Evolutionary conservation across 495 filamentous ascomycete species (phyloP).

Genomic region (Alectoria sarmentosa): DNA sequence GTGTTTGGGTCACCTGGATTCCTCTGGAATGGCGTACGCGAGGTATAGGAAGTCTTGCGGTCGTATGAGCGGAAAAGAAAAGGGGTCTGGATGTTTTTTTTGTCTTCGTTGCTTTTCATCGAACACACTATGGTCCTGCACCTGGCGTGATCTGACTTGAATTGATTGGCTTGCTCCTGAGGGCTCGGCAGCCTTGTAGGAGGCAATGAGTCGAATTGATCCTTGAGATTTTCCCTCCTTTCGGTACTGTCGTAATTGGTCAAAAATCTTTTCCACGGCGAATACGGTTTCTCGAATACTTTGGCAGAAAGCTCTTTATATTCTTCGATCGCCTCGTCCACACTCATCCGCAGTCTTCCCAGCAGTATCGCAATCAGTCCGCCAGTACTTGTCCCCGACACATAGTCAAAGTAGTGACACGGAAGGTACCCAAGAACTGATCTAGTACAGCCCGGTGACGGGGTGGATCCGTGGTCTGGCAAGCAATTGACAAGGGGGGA

Average conservation of each 20-base stretch:
- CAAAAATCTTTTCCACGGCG: background rate
- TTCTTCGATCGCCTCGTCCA: slow-evolving; percentile 37
- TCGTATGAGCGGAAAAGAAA: slow-evolving; percentile 11
- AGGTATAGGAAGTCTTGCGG: background rate
- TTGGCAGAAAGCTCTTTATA: slow-evolving; percentile 36
- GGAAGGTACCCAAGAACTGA: slow-evolving; percentile 6
- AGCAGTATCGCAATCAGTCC: slow-evolving; percentile 25
- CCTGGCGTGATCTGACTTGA: slow-evolving; percentile 6
- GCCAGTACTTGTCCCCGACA: slow-evolving; percentile 17
- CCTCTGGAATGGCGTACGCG: background rate
- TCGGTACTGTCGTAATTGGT: background rate
- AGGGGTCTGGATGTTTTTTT: background rate
- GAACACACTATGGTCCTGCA: slow-evolving; percentile 12
- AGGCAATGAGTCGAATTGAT: background rate
- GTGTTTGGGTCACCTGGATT: background rate
- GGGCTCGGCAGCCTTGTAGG: background rate
- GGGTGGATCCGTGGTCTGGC: background rate
- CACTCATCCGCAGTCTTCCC: slow-evolving; percentile 23
- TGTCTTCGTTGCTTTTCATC: background rate
- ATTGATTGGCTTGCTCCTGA: background rate
- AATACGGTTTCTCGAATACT: slow-evolving; percentile 7
- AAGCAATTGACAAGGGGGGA: slow-evolving; percentile 5
- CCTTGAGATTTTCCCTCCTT: background rate
- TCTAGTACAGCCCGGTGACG: background rate
- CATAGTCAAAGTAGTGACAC: slow-evolving; percentile 24